Percentiles rank a stretch among this genome's conserved stretches.
phyloP scores from a whole-genome alignment of 2,329 filamentous ascomycete species.

The Diplodia mutila region DNA sequence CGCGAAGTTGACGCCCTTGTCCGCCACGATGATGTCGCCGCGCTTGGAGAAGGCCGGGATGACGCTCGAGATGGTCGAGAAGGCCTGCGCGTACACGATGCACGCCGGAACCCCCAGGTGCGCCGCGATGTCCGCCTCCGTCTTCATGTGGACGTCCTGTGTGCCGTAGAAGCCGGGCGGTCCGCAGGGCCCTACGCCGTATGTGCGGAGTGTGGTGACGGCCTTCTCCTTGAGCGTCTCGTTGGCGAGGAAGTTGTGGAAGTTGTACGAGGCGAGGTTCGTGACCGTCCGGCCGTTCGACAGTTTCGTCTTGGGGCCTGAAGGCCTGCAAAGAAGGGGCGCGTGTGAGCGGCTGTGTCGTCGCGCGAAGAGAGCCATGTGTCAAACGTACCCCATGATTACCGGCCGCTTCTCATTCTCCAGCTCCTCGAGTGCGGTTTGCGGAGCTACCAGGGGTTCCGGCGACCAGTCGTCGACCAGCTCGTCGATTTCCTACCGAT shows the following conservation, averaged over 20 bases:
- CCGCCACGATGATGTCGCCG: conserved; percentile 94
- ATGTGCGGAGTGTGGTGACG: conserved; percentile 88
- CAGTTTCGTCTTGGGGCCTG: conserved; percentile 87
- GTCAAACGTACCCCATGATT: conserved; percentile 73
- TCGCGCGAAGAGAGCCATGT: neutral
- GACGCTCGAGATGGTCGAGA: conserved; percentile 94
- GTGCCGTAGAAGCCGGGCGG: conserved; percentile 98
- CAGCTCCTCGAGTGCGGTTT: conserved; percentile 73
- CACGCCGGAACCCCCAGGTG: conserved; percentile 86
- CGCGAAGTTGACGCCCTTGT: conserved; percentile 89
- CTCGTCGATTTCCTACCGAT: conserved; percentile 86
- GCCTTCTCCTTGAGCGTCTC: conserved; percentile 94
- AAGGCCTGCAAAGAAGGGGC: conserved; percentile 62
- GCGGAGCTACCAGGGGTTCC: conserved; percentile 80
- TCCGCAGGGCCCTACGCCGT: conserved; percentile 94
- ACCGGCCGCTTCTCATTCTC: conserved; percentile 86
- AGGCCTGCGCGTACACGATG: conserved; percentile 95
- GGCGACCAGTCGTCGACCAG: conserved; percentile 95
- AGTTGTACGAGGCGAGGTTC: conserved; percentile 95
- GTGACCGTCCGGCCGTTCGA: conserved; percentile 85
- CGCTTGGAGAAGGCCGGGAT: conserved; percentile 97
- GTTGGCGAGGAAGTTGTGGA: conserved; percentile 95
- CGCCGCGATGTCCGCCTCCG: conserved; percentile 88
- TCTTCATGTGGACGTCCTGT: conserved; percentile 97
- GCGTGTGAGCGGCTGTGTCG: conserved; percentile 5